Percentiles rank a stretch among this genome's conserved stretches.
Conservation (phyloP, 768 basidiomycete genomes). For the Suillus spraguei region DNA sequence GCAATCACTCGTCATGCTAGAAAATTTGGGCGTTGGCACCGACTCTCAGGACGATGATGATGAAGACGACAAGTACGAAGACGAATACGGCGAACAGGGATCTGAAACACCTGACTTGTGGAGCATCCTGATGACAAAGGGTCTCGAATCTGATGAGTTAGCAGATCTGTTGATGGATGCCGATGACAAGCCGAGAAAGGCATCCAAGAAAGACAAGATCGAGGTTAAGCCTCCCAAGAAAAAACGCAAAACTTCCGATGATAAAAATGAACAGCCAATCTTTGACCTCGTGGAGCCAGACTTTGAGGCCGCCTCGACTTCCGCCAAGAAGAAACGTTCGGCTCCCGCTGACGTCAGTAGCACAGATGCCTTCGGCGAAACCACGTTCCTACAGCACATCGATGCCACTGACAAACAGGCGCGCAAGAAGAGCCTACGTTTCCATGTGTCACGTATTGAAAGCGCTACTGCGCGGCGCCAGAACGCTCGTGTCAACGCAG, state of each 20-base stretch:
- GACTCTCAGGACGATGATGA: conserved; percentile 49
- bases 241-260: conserved; percentile 51
- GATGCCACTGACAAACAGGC: conserved; percentile 86
- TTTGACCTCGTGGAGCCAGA: conserved; percentile 86
- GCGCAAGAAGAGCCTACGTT: conserved; percentile 81
- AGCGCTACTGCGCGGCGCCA: conserved; percentile 74
- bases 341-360: conserved; percentile 13
- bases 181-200: conserved; percentile 16
- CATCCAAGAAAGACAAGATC: conserved; percentile 23
- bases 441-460: conserved; percentile 93
- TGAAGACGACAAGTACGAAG: conserved; percentile 45
- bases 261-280: conserved; percentile 35
- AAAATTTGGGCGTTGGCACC: conserved; percentile 78
- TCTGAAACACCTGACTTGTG: conserved; percentile 45
- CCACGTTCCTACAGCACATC: conserved; percentile 60
- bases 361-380: conserved; percentile 67
- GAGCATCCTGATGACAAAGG: conserved; percentile 40
- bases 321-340: conserved; percentile 28
- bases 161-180: conserved; percentile 60
- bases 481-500: conserved; percentile 66
- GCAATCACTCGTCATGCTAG: conserved; percentile 77
- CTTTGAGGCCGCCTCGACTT: conserved; percentile 41
- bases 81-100: conserved; percentile 27
- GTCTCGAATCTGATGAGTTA: conserved; percentile 51
- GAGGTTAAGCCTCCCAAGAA: conserved; percentile 54